Base-by-base conservation (phyloP, 495 filamentous ascomycete species). In the Niebla homalea region DNA sequence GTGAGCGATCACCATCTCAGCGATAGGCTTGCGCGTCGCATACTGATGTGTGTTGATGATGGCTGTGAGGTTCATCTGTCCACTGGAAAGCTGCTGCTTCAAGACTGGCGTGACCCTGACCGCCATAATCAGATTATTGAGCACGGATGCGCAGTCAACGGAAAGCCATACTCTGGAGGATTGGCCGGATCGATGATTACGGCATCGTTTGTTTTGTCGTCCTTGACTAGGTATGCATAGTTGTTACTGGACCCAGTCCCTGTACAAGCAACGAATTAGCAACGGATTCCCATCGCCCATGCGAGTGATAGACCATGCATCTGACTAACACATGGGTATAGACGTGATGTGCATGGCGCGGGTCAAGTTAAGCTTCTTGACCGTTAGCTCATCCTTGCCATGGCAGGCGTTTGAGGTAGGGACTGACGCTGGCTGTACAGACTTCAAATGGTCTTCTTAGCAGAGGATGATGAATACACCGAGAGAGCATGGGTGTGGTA, bases 1-100 rank as follows among this genome's bases (percentile, higher is more conserved):
- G 25, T 26, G 26, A 35, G 18, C 39, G 16, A 19, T 5, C 4
- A 6, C 14, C 42, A 25, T 14, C 23, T 6, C 4, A 21, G 12
- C 2, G 21, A 19, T 5, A 7, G 16, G 8, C 0, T 43, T 22
- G 36, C 36, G 5, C 25, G 1, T 18, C 19, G 63, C 83, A 63
- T 70, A 95, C 90, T 97, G 93, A 59, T 98, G 92, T 2, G 92
- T 98, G 58, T 97, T 98, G 50, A 97, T 80, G 63, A 98, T 94
- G 8, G 80, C 84, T 2, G 74, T 87, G 19, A 98, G 70, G 53
- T 93, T 87, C 60, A 94, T 89, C 53, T 78, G 77, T 3, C 83
- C 80, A 40, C 69, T 67, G 14, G 78, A 59, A 23, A 89, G 82
- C 51, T 84, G 79, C 51, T 83, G 69, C 64, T 89, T 77, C 40